Base-by-base conservation (phyloP, 2,329 filamentous ascomycete genomes). In the Scedosporium dehoogii region DNA sequence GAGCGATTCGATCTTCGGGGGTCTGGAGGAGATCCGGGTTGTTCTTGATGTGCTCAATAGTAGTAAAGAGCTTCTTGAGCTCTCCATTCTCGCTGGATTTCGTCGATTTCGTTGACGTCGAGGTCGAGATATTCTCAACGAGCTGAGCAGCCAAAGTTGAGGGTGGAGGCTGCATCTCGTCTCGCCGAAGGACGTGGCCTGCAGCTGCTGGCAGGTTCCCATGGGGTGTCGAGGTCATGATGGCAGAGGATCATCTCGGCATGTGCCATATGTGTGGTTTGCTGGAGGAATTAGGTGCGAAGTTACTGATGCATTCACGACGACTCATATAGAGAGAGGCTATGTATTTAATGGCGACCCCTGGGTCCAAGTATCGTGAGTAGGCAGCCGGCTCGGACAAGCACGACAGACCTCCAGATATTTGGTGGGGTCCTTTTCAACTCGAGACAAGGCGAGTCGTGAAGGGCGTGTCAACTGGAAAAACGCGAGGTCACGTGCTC, bases 141-240 rank as follows among this genome's bases (percentile, higher is more conserved):
- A 97, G 86, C 73, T 96, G 90, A 12, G 91, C 91, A 60, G 92
- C 91, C 69, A 96, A 81, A 9, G 92, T 96, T 16, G 92, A 96
- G 12, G 91, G 89, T 46, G 86, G 85, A 56, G 78, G 76, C 9
- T 67, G 69, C 21, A 41, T 41, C 44, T 44, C 33, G 60, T 60
- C 58, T 23, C 44, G 59, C 21, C 59, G 27, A 9, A 33, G 46
- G 14, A 44, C 23, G 10, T 61, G 59, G 33, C 29, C 33, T 44
- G 29, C 46, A 33, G 46, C 59, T 9, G 59, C 14, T 3, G 59
- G 48, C 48, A 61, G 59, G 23, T 38, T 51, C 59, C 59, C 46
- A 18, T 61, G 29, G 59, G 33, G 42, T 61, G 59, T 33, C 16
- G 59, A 56, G 21, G 48, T 27, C 59, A 61, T 61, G 59, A 21